Base-by-base conservation (phyloP, 352 stramenopile genomes). In the Globisporangium nagaii region DNA sequence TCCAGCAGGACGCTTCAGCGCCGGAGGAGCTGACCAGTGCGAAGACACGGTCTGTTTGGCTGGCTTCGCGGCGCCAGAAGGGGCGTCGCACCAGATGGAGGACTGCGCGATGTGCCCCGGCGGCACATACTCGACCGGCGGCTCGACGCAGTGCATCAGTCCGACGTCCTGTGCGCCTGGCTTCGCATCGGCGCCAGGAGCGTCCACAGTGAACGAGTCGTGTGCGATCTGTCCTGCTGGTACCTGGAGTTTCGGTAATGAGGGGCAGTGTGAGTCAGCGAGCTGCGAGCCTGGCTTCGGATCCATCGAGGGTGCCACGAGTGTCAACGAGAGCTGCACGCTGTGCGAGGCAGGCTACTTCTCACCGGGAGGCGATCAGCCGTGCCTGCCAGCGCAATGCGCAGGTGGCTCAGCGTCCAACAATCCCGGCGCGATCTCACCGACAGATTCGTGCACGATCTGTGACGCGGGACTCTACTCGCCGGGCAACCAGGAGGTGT, bases 251-350 rank as follows among this genome's bases (percentile, higher is more conserved):
- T 5, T 43, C 20, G 71, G 71, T 4, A 49, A 32, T 2, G 60
- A 66, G 43, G 43, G 40, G 13, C 66, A 66, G 35, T 82, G 71
- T 20, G 36, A 45, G 22, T 47, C 60, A 22, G 65, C 71, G 13
- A 65, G 46, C 25, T 82, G 71, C 28, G 58, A 62, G 15, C 66
- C 69, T 10, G 69, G 69, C 30, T 69, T 58, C 15, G 69, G 69
- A 15, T 69, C 66, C 9, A 42, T 45, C 5, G 60, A 60, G 1
- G 71, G 66, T 7, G 71, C 71, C 0, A 51, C 47, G 0, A 65
- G 62, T 13, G 24, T 58, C 11, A 71, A 63, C 20, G 66, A 45
- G 8, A 60, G 53, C 28, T 82, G 71, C 30, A 35, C 36, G 4
- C 27, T 62, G 28, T 82, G 71, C 17, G 48, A 56, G 0, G 37